Evolutionary conservation across 2,329 filamentous ascomycete genomes (phyloP), one percentile per base, ranked within the genome.

Genomic region (Claviceps purpurea): DNA sequence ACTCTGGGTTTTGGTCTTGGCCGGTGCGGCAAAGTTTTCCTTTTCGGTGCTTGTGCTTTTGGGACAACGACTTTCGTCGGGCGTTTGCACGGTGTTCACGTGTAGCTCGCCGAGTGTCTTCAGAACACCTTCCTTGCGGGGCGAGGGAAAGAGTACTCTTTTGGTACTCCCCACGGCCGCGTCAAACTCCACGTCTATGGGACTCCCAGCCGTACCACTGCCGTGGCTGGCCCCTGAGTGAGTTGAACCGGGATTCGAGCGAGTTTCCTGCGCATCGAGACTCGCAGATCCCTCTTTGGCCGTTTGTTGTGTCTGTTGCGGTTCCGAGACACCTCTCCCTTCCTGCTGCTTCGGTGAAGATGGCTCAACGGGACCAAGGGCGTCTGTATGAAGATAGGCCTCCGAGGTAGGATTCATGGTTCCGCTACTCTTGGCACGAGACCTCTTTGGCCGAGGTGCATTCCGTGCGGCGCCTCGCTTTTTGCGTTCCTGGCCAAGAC

Each of bases 121-220:
- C 1, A 75, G 69, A 46, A 79, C 73, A 39, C 76, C 78, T 34
- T 81, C 77, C 57, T 84, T 85, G 44, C 82, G 76, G 2, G 87
- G 87, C 0, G 85, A 89, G 1, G 87, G 85, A 61, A 93, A 93
- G 1, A 93, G 73, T 2, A 90, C 67, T 53, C 88, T 76, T 55
- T 85, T 76, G 0, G 85, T 89, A 50, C 64, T 68, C 38, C 77
- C 79, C 18, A 74, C 65, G 13, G 69, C 65, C n/a, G 70, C 65
- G 51, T 73, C 66, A 49, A 77, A 68, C 38, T 75, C 73, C 49
- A 72, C 59, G 42, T 77, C 71, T 38, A 83, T 78, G 16, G 80
- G 79, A 58, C 75, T 81, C 48, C 76, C 68, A 16, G 71, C 74
- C 34, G 76, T 79, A 46, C 79, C 80, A 54, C 70, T 76, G 34